Evolutionary conservation across 2,329 filamentous ascomycete species (phyloP), one percentile per base, ranked within the genome.

Genomic region (Aspergillus sp.): DNA sequence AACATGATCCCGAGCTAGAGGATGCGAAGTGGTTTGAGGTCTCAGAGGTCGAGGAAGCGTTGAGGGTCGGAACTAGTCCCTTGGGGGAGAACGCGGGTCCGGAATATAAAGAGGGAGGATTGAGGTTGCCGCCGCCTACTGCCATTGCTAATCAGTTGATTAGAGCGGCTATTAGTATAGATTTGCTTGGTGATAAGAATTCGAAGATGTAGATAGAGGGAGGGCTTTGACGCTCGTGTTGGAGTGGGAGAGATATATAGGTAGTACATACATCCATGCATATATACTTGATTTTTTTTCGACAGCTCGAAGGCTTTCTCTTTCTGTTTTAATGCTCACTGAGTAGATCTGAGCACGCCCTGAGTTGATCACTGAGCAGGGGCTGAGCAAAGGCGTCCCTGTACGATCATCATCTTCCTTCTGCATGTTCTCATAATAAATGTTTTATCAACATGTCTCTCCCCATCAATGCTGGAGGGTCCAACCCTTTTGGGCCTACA

Each of bases 121-220:
- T 99, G 78, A 85, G 91, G 57, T 76, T 99, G 71, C 95, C 95
- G 50, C 92, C 92, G 2, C 80, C 83, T 59, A 96, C 92, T 39
- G 94, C 95, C 1, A 98, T 99, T 82, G 95, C 95, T 16, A 90
- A 98, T 75, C 90, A 93, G 73, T 77, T 98, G 71, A 87, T 99
- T 67, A 83, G 81, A 55, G 91, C 92, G 1, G 92, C 96, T 14
- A 85, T 89, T 0, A 86, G 87, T 54, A 71, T 71, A 55, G 92
- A 92, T 0, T 95, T 90, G 73, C 78, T 90, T 60, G 81, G 79
- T 2, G 77, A 60, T 14, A 88, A 85, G 74, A 84, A 84, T 10
- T 85, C 75, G 53, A 77, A 73, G 68, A 76, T 75, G 64, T 78
- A 68, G 63, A 47, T 52, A 39, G 52, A 39, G n/a, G 24, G 31